Evolutionary conservation across 176 grass and related monocot genomes (phyloP), one percentile per base, ranked within the genome.

Genomic region (Themeda triandra): DNA sequence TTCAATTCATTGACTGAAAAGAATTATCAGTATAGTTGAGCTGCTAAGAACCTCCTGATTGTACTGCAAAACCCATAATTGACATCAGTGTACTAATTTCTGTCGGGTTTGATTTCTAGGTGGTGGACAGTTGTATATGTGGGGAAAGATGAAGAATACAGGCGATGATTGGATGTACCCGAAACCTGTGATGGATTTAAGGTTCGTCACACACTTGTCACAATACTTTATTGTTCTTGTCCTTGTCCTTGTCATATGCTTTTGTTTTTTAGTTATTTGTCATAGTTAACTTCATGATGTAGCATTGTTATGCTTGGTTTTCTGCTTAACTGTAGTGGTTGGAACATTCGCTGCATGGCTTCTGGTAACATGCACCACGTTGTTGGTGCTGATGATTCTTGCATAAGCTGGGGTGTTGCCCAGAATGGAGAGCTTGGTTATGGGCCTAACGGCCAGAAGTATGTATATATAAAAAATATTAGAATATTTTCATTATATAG

Each of bases 91-190:
- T 37, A 62, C 53, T 80, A 63, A 84, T 63, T 74, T 10, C 15
- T 84, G 71, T 24, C 21, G 15, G 18, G 1, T 69, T 87, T 88
- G 31, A 10, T 85, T 80, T 19, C 21, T 79, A 99, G 93, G 88
- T 69, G 93, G 93, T 21, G 95, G 95, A 18, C 95, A 99, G 75
- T 75, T 99, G 86, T 99, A 99, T 80, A 99, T 99, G 96, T 99
- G 96, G 96, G 96, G 96, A 51, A 99, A 96, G 66, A 49, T 99
- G 90, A 99, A 99, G 91, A 89, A 13, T 85, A 99, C 77, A 25
- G 96, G 93, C 31, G 96, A 99, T 79, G 96, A 99, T 44, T 96
- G 91, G 96, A 99, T 99, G 96, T 99, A 99, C 90, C 96, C 96
- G 14, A 99, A 99, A 81, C 88, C 93, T 73, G 69, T 99, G 71